Evolutionary conservation across 257 asterid species (phyloP), one percentile per base, ranked within the genome.

Genomic region (Echites panduratus): DNA sequence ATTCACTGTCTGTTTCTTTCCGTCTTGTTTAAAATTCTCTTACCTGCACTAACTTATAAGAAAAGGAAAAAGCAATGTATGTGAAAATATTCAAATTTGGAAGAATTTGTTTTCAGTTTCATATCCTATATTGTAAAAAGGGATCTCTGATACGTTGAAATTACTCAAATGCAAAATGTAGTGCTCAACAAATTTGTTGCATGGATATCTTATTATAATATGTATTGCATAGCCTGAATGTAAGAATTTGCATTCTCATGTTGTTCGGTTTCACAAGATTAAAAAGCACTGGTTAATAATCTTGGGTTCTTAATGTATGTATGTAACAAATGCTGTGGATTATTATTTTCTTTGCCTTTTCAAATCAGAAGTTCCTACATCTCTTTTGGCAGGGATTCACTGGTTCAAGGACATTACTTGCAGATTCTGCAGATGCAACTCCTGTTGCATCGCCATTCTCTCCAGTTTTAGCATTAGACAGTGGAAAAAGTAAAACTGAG

Each of bases 401-500:
- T 70, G 79, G 92, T 78, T 85, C 96, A 19, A 88, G 96, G 81
- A 82, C 76, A 75, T 84, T 93, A 70, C 87, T 82, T 61, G 87
- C 90, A 8, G 92, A 82, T 6, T 71, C 85, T 69, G 82, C 92
- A 52, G 90, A 90, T 75, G 85, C 84, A 75, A 79, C 84, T 57
- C 96, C 97, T 2, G 58, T 91, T 56, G 87, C 98, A 80, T 93
- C 98, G 54, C 98, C 97, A 52, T 82, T 93, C 57, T 77, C 87
- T 72, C 90, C 97, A 32, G 87, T 78, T 65, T 77, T 91, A 73
- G 85, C 96, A 47, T 71, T 89, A 71, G 81, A 85, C 68, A 82
- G 86, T 61, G 93, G 93, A 68, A 82, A 66, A 77, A 73, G 87
- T 53, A 92, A 89, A 81, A 80, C 93, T 66, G 96, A 82, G 70